Base-by-base conservation (phyloP, 2,329 filamentous ascomycete species). In the Alternaria arborescens region DNA sequence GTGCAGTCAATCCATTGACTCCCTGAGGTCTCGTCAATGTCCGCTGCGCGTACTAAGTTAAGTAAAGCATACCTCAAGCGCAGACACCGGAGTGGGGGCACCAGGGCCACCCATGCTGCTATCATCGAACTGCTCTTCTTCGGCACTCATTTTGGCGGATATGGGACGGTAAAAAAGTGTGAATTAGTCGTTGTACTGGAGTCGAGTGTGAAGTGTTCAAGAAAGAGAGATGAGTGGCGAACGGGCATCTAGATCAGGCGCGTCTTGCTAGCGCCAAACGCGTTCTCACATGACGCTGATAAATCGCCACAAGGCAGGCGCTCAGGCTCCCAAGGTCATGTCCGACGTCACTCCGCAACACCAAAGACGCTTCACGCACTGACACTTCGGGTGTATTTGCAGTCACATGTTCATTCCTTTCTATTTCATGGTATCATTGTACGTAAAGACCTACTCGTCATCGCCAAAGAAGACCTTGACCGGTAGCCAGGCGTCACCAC, bases 11-110 rank as follows among this genome's bases (percentile, higher is more conserved):
- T 14, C 94, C 94, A 46, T 91, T 89, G 62, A 97, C 83, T 30
- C 94, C 94, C 93, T 97, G 64, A 8, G n/a, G 4, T 22, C 34
- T 22, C 3, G 51, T 68, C 41, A 68, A 44, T 48, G n/a, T 30
- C 18, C 28, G 16, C 7, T 26, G 7, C n/a, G 22, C 18, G n/a
- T 11, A 22, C 24, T 18, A 12, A 24, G 24, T 24, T n/a, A 24
- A 40, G 18, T 5, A n/a, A 24, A 30, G 41, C 85, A 67, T 84
- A 96, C 94, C 86, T 98, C 94, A 3, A 99, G 85, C 47, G 91
- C 91, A 48, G 86, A 84, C 28, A 99, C 85, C 47, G 94, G 93
- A 57, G 94, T 97, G 3, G 95, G 95, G n/a, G 95, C 95, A 66
- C 95, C 95, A 59, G 94, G 94, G 11, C 91, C 93, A 57, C 90